A percentile compares a stretch with the other conserved stretches of the same genome.
phyloP scores from a whole-genome alignment of 768 basidiomycete species.

The Naematelia encephala region DNA sequence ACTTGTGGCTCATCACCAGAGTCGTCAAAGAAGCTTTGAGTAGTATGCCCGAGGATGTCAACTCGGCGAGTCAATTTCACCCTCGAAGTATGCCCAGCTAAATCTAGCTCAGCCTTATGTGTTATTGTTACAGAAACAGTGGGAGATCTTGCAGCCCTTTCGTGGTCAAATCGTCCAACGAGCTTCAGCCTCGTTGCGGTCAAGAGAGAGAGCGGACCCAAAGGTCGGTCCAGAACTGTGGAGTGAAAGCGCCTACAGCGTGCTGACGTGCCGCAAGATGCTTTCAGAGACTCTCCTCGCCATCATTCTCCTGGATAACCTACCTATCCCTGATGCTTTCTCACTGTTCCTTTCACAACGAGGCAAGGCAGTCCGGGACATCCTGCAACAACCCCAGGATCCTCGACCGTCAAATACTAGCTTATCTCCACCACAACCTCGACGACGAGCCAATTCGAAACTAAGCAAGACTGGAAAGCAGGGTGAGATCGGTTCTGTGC shows the following conservation, averaged over 20 bases:
- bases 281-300: slow-evolving; percentile 74
- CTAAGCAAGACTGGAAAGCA: slow-evolving; percentile 22
- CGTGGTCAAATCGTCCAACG: slow-evolving; percentile 82
- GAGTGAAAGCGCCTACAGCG: slow-evolving; percentile 39
- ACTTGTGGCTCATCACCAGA: slow-evolving; percentile 78
- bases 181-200: slow-evolving; percentile 76
- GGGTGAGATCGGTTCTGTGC: slow-evolving; percentile 14
- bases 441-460: slow-evolving; percentile 19
- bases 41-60: slow-evolving; percentile 63
- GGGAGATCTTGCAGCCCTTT: slow-evolving; percentile 84
- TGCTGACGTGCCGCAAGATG: slow-evolving; percentile 57
- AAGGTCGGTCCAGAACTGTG: slow-evolving; percentile 26
- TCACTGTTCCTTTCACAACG: slow-evolving; percentile 66
- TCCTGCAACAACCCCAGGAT: slow-evolving; percentile 13
- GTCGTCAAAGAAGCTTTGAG: slow-evolving; percentile 76
- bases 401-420: not conserved
- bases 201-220: slow-evolving; percentile 54
- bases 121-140: slow-evolving; percentile 84
- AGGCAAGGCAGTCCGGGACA: slow-evolving; percentile 38
- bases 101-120: slow-evolving; percentile 65
- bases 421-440: not conserved
- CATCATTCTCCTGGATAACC: slow-evolving; percentile 82
- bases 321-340: slow-evolving; percentile 71
- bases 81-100: too few species aligned
- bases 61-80: slow-evolving; percentile 58